Evolutionary conservation across 1,284 basidiomycete species (phyloP).

Genomic region (Moniliella sp.): DNA sequence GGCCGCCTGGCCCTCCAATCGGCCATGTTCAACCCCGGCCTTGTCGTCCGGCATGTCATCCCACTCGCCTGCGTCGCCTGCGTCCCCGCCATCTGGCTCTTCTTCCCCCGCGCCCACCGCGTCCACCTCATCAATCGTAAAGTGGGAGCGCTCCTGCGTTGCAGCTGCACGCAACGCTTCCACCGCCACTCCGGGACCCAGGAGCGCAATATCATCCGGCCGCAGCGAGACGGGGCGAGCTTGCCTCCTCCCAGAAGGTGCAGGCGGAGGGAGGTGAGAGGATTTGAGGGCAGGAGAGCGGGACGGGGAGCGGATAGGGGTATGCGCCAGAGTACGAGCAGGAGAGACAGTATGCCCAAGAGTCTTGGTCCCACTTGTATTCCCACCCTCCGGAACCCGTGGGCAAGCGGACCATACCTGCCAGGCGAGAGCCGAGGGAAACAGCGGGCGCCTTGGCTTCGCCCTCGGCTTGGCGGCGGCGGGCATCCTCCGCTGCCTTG

Average conservation of each 20-base stretch:
- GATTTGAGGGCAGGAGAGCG: no score
- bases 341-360: no score
- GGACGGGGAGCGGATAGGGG: no score
- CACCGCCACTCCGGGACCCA: slow-evolving; percentile 1
- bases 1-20: background rate
- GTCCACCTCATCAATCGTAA: slow-evolving; percentile 1
- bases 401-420: background rate
- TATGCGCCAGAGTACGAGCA: no score
- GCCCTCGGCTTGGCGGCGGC: background rate
- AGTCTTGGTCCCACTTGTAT: no score
- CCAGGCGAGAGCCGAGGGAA: background rate
- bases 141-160: slow-evolving; percentile 1
- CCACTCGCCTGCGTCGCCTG: background rate
- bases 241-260: no score
- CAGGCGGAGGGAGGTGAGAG: no score
- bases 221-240: no score
- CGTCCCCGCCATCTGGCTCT: background rate
- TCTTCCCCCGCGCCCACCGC: background rate
- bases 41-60: background rate
- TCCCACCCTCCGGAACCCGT: background rate
- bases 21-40: background rate
- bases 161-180: slow-evolving; percentile 1
- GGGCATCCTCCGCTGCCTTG: background rate
- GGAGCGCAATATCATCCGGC: background rate
- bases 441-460: background rate